Evolutionary conservation across 352 stramenopile genomes (phyloP).

Genomic region (Phytophthora boehmeriae): DNA sequence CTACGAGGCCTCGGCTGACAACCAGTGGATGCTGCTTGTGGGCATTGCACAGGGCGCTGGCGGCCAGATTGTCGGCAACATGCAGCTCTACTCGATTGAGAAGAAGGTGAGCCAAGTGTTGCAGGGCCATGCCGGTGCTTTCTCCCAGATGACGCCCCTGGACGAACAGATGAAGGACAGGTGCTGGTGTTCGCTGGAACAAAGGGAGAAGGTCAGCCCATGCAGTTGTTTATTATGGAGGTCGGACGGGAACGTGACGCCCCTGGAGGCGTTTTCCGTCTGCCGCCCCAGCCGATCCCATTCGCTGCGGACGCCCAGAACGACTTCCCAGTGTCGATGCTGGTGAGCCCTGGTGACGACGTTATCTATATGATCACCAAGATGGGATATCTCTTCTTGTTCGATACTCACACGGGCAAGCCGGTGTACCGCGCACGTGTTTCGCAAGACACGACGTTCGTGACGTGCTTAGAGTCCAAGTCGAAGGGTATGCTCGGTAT

Average conservation of each 20-base stretch:
- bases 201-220: slow-evolving; percentile 75
- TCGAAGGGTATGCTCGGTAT: slow-evolving; percentile 98
- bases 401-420: slow-evolving; percentile 98
- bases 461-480: slow-evolving; percentile 90
- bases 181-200: slow-evolving; percentile 87
- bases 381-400: slow-evolving; percentile 99
- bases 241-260: slow-evolving; percentile 96
- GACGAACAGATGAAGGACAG: slow-evolving; percentile 92
- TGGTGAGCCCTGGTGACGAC: slow-evolving; percentile 91
- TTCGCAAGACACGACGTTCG: slow-evolving; percentile 98
- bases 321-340: slow-evolving; percentile 99
- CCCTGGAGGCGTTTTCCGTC: slow-evolving; percentile 94
- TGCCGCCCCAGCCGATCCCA: slow-evolving; percentile 94
- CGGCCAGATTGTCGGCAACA: slow-evolving; percentile 96
- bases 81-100: slow-evolving; percentile 99
- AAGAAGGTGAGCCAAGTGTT: slow-evolving; percentile 99
- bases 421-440: slow-evolving; percentile 98
- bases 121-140: slow-evolving; percentile 96
- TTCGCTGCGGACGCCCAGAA: slow-evolving; percentile 95
- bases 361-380: slow-evolving; percentile 99
- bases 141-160: slow-evolving; percentile 96
- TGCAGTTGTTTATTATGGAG: slow-evolving; percentile 98
- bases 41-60: slow-evolving; percentile 96
- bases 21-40: slow-evolving; percentile 98
- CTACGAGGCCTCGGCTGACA: slow-evolving; percentile 97